Conservation (phyloP, 768 basidiomycete genomes). For the Termitomyces sp. region DNA sequence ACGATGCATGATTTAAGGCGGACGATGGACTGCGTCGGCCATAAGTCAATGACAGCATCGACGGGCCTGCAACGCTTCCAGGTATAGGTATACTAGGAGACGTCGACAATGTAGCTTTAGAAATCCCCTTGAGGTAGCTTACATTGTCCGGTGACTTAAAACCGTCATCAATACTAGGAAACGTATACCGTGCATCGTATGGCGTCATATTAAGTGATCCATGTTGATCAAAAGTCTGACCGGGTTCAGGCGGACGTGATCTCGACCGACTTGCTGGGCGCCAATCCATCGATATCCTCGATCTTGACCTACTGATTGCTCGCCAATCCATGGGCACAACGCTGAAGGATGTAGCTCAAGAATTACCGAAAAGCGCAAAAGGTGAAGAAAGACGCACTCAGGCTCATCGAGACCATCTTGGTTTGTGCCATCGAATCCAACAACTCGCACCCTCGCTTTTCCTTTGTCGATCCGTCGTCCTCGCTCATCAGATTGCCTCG, state of each 20-base stretch:
- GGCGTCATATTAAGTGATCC: conserved; percentile 23
- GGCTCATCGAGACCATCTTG: conserved; percentile 70
- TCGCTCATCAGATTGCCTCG: conserved; percentile 42
- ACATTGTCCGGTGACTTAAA: conserved; percentile 24
- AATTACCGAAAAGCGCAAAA: neutral
- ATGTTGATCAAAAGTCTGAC: conserved; percentile 46
- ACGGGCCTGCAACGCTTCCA: conserved; percentile 24
- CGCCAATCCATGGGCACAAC: conserved; percentile 89
- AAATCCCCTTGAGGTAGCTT: conserved; percentile 15
- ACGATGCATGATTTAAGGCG: conserved; percentile 25
- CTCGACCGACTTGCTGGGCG: conserved; percentile 73
- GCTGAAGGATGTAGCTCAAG: conserved; percentile 26
- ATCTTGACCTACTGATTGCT: conserved; percentile 85
- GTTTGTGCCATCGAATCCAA: conserved; percentile 77
- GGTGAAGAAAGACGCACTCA: conserved; percentile 51
- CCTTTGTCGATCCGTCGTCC: conserved; percentile 80
- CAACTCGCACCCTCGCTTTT: conserved; percentile 70
- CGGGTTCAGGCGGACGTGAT: conserved; percentile 64
- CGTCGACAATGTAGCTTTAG: conserved; percentile 16
- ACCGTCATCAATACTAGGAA: conserved; percentile 28
- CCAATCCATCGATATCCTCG: conserved; percentile 92
- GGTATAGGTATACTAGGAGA: conserved; percentile 37
- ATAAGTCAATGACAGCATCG: conserved; percentile 32
- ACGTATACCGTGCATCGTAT: conserved; percentile 43
- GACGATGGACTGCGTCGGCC: conserved; percentile 47